Conservation (phyloP, 108 stramenopile species). For the Skeletonema potamos region DNA sequence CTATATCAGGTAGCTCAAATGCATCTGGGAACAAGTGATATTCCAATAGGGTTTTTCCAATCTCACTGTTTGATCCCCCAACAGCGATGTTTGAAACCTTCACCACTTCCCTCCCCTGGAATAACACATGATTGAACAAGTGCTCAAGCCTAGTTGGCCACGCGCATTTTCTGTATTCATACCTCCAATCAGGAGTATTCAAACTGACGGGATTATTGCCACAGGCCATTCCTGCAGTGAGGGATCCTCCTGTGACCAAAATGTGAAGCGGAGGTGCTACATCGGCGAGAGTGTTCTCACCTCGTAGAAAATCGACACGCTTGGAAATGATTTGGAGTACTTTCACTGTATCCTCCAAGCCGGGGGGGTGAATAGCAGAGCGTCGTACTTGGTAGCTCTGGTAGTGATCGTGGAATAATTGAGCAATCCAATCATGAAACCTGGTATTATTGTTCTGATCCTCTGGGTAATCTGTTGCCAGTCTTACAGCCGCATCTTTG, state of each 20-base stretch:
- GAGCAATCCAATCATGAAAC: no score
- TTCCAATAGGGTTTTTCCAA: background rate
- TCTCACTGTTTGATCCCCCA: background rate
- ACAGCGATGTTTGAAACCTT: background rate
- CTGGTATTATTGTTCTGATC: no score
- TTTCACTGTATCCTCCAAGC: no score
- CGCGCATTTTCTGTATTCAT: background rate
- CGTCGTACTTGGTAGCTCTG: no score
- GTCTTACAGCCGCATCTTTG: no score
- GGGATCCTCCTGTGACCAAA: background rate
- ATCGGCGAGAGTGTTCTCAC: no score
- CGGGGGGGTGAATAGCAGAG: no score
- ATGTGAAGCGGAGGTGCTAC: background rate
- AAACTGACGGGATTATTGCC: background rate
- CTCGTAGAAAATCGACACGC: no score
- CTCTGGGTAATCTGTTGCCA: no score
- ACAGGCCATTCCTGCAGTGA: background rate
- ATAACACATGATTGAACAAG: background rate
- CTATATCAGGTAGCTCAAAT: background rate
- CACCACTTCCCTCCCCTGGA: background rate
- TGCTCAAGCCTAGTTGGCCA: background rate
- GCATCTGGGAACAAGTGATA: background rate
- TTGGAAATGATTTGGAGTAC: no score
- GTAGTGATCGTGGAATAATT: no score
- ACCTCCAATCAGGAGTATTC: background rate